Percentiles rank a stretch among this genome's conserved stretches.
These are phyloP conservation scores for Colletotrichum endophyticum DNA, from an alignment of 2,329 filamentous ascomycete species.

Conservation along the genomic window DNA sequence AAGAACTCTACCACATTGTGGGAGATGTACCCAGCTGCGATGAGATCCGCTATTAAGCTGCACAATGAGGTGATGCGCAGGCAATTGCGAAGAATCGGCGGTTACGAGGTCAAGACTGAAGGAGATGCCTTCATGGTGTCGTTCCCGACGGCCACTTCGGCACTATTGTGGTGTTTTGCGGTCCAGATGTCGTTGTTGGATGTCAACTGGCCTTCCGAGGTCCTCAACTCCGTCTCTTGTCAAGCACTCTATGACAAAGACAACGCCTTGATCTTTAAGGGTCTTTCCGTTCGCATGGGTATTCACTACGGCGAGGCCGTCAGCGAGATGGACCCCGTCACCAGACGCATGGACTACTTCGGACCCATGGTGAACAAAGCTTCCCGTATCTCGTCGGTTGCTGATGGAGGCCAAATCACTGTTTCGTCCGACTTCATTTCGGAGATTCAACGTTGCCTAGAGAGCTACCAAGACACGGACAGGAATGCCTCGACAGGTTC, in stretches of 20 bases:
- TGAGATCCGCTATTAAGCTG: conserved; percentile 95
- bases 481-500: conserved; percentile 70
- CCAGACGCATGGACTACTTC: conserved; percentile 98
- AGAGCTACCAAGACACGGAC: conserved; percentile 87
- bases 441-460: conserved; percentile 89
- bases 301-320: conserved; percentile 95
- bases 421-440: conserved; percentile 97
- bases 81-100: conserved; percentile 90
- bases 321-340: conserved; percentile 94
- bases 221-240: conserved; percentile 84
- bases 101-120: conserved; percentile 99
- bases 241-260: conserved; percentile 84
- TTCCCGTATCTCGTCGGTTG: conserved; percentile 89
- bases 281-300: conserved; percentile 95
- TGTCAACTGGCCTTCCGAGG: conserved; percentile 91
- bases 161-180: conserved; percentile 94
- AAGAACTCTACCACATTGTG: conserved; percentile 96
- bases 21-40: conserved; percentile 94
- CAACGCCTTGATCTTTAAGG: conserved; percentile 88
- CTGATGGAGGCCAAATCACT: conserved; percentile 95
- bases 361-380: conserved; percentile 99
- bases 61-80: conserved; percentile 97
- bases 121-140: conserved; percentile 99
- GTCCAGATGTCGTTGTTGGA: conserved; percentile 89
- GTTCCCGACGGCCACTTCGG: conserved; percentile 94